These are phyloP conservation scores for Colletotrichum cordylinicola DNA, from an alignment of 2,329 filamentous ascomycete genomes.

Conservation along the genomic window DNA sequence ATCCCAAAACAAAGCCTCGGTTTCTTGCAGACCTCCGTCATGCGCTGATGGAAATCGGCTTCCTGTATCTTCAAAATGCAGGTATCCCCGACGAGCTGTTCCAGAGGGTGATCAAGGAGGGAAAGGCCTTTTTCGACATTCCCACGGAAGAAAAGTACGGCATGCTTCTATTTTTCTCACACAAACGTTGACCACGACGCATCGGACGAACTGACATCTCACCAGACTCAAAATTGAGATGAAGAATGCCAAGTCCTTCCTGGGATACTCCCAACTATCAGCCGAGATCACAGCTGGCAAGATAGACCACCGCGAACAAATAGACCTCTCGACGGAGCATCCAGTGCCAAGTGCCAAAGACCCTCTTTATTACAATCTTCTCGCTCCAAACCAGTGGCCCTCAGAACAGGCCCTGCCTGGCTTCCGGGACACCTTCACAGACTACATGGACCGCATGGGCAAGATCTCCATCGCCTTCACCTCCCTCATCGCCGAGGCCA, in stretches of 20 bases:
- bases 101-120: constrained; percentile 68
- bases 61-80: constrained; percentile 83
- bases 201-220: background rate
- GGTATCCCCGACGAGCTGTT: constrained; percentile 73
- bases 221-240: constrained; percentile 70
- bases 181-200: background rate
- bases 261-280: constrained; percentile 71
- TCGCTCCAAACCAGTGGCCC: constrained; percentile 85
- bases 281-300: constrained; percentile 76
- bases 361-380: constrained; percentile 76
- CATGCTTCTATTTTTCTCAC: constrained; percentile 1
- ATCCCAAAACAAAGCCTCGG: constrained; percentile 69
- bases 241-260: constrained; percentile 75
- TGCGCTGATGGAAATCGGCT: constrained; percentile 85
- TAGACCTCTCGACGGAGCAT: constrained; percentile 85
- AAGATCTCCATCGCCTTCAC: constrained; percentile 77
- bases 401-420: constrained; percentile 63
- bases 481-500: constrained; percentile 82
- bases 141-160: constrained; percentile 75
- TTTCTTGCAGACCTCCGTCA: constrained; percentile 76
- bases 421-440: constrained; percentile 72
- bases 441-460: constrained; percentile 81
- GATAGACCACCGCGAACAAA: constrained; percentile 83
- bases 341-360: constrained; percentile 64
- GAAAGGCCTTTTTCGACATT: constrained; percentile 78